Evolutionary conservation across 345 rosid genomes (phyloP).

Genomic region (Citrus glauca): DNA sequence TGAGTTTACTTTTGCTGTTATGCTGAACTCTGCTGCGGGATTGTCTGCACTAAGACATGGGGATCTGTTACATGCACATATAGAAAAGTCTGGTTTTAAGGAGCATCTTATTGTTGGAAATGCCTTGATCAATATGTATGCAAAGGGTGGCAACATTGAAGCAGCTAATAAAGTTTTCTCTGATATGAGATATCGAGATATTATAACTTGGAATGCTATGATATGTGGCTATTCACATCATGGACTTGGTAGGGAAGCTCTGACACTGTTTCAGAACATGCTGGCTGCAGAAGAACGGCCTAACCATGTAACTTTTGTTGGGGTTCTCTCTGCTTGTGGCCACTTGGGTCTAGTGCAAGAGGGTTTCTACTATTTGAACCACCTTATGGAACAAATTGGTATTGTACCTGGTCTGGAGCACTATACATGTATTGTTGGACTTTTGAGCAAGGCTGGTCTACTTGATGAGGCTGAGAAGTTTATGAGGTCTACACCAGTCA

Average conservation of each 20-base stretch:
- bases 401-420: conserved; percentile 70
- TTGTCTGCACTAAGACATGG: conserved; percentile 59
- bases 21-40: conserved; percentile 60
- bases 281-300: conserved; percentile 47
- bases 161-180: conserved; percentile 50
- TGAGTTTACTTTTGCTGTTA: conserved; percentile 56
- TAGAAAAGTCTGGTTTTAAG: conserved; percentile 49
- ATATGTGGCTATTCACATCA: conserved; percentile 79
- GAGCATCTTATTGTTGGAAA: conserved; percentile 58
- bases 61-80: conserved; percentile 41
- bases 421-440: conserved; percentile 71
- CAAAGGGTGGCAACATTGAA: conserved; percentile 56
- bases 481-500: conserved; percentile 59
- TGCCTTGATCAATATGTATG: conserved; percentile 72
- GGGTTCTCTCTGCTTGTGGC: conserved; percentile 76
- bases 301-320: conserved; percentile 68
- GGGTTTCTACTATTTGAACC: conserved; percentile 55
- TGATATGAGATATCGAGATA: conserved; percentile 34
- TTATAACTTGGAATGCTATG: conserved; percentile 65
- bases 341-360: conserved; percentile 56
- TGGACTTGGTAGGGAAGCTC: conserved; percentile 65
- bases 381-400: conserved; percentile 48
- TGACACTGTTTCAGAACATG: conserved; percentile 54
- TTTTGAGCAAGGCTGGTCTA: conserved; percentile 67
- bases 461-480: conserved; percentile 56